Conservation (phyloP, 2,329 filamentous ascomycete species). For the Penicillium fuscoglaucum region DNA sequence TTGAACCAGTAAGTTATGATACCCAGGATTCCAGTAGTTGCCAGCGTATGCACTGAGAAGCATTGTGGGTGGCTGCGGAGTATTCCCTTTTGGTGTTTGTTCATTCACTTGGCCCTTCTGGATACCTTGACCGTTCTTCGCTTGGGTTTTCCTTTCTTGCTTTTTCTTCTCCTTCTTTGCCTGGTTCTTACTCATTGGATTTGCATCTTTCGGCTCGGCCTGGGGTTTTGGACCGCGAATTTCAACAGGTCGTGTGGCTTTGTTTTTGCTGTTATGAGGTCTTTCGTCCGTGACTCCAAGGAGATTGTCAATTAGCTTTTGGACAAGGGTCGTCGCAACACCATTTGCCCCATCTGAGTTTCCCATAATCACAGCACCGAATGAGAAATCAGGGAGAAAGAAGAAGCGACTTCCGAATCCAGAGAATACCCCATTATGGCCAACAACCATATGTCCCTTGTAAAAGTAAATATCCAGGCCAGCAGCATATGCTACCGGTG, state of each 20-base stretch:
- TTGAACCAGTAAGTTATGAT: conserved; percentile 28
- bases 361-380: conserved; percentile 33
- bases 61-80: conserved; percentile 12
- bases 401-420: conserved; percentile 31
- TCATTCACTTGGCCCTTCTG: not conserved
- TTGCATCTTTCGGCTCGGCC: not conserved
- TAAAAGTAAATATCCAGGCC: conserved; percentile 33
- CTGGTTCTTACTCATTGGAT: not conserved
- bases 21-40: conserved; percentile 28
- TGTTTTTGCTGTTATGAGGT: not conserved
- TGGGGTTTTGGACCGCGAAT: not conserved
- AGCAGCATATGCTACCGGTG: conserved; percentile 26
- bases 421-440: conserved; percentile 30
- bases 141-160: not conserved
- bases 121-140: not conserved
- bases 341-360: conserved; percentile 24
- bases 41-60: conserved; percentile 27
- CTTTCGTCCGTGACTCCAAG: conserved; percentile 19
- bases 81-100: not conserved
- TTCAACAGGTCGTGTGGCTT: conserved; percentile 2
- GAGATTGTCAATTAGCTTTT: conserved; percentile 28
- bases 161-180: not conserved
- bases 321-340: conserved; percentile 19
- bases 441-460: conserved; percentile 30
- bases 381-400: conserved; percentile 30